Conservation (phyloP, 805 yeast genomes). For the Pichia nanzhaoensis region DNA sequence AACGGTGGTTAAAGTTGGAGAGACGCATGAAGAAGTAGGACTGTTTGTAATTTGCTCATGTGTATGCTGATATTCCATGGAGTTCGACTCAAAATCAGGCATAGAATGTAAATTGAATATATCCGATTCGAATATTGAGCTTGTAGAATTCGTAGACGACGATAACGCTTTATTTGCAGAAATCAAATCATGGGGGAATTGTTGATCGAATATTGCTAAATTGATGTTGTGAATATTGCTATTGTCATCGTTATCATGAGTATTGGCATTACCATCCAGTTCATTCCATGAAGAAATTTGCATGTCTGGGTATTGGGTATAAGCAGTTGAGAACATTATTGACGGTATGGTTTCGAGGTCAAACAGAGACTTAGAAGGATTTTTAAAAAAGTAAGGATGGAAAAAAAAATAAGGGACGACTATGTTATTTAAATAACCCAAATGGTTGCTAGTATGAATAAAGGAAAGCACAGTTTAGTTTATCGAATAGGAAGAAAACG, state of each 20-base stretch:
- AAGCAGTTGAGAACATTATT: neutral
- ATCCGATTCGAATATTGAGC: neutral
- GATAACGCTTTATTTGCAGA: neutral
- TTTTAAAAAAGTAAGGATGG: no score
- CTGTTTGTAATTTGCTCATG: neutral
- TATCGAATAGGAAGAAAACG: no score
- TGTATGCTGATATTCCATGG: no score
- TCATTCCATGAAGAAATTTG: constrained; percentile 3
- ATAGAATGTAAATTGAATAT: no score
- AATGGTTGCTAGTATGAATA: no score
- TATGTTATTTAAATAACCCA: no score
- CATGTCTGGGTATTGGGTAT: constrained; percentile 1
- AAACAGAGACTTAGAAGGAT: no score
- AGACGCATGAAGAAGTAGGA: constrained; percentile 9
- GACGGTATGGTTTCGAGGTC: no score
- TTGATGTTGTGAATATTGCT: neutral
- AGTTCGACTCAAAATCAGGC: no score
- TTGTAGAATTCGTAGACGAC: neutral
- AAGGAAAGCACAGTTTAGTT: no score
- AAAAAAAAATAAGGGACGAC: no score
- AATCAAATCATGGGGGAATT: neutral
- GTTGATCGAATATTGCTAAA: neutral
- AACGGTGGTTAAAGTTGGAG: constrained; percentile 2
- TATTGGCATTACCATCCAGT: neutral
- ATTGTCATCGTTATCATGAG: neutral